phyloP scores from a whole-genome alignment of 257 asterid species.

The Hygrophila difformis region DNA sequence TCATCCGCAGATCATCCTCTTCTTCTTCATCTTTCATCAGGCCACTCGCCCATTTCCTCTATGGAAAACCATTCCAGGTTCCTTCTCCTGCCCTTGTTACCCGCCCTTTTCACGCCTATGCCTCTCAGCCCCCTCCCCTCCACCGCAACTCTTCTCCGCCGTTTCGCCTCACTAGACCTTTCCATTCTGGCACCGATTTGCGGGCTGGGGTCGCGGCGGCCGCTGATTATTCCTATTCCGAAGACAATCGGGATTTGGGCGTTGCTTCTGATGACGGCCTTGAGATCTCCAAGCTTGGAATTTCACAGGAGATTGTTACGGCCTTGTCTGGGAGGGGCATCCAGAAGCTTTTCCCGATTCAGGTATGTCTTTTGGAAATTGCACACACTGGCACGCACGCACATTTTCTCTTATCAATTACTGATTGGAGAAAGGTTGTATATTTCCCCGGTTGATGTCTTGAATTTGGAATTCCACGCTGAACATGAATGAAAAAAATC shows the following conservation, averaged over 20 bases:
- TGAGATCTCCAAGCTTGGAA: conserved; percentile 78
- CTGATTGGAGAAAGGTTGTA: too few species aligned
- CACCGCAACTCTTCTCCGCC: too few species aligned
- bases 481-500: too few species aligned
- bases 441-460: too few species aligned
- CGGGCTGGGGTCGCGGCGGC: too few species aligned
- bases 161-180: conserved; percentile 38
- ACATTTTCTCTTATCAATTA: too few species aligned
- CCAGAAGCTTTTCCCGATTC: conserved; percentile 82
- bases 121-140: conserved; percentile 2
- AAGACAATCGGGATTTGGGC: conserved; percentile 24
- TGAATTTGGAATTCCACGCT: too few species aligned
- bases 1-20: conserved; percentile 39
- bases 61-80: conserved; percentile 21
- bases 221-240: conserved; percentile 53
- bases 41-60: conserved; percentile 34
- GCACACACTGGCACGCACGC: too few species aligned
- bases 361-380: too few species aligned
- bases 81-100: conserved; percentile 9
- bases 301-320: conserved; percentile 49
- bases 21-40: conserved; percentile 33
- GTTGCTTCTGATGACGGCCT: conserved; percentile 62
- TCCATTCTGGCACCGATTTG: conserved; percentile 32
- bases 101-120: conserved; percentile 17
- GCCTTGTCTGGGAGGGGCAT: conserved; percentile 66